Evolutionary conservation across 305 asterid species (phyloP).

Genomic region (Petunia hybrid): DNA sequence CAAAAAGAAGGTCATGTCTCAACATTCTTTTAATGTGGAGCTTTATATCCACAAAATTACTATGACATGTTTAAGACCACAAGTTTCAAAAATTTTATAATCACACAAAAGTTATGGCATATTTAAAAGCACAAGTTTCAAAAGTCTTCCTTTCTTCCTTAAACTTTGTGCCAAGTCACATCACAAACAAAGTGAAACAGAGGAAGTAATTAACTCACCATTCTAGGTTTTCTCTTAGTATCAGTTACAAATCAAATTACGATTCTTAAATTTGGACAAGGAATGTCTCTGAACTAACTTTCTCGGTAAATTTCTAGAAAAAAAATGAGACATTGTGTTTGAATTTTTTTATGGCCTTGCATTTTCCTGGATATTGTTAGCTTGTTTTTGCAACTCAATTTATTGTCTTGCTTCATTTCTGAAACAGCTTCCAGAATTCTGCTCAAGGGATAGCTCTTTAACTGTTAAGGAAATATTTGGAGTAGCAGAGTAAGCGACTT

Average conservation of each 20-base stretch:
- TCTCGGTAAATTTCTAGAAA: neutral
- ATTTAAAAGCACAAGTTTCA: no score
- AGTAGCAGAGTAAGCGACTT: conserved; percentile 82
- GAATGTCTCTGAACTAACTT: neutral
- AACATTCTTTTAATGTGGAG: no score
- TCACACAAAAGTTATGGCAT: no score
- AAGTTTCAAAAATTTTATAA: no score
- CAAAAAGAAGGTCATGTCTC: no score
- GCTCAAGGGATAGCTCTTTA: conserved; percentile 76
- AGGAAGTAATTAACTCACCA: neutral
- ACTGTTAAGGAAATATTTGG: conserved; percentile 90
- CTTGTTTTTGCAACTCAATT: conserved; percentile 14
- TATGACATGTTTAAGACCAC: no score
- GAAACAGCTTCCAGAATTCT: conserved; percentile 85
- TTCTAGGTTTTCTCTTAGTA: neutral
- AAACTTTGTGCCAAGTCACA: no score
- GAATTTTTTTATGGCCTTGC: conserved; percentile 10
- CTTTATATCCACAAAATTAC: no score
- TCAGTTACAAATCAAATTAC: neutral
- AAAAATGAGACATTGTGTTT: neutral
- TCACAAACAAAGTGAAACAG: no score
- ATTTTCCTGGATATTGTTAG: neutral
- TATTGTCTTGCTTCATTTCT: conserved; percentile 39
- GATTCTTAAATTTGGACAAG: neutral
- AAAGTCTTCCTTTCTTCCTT: no score